A percentile compares a stretch with the other conserved stretches of the same genome.
Evolutionary conservation across 2,329 filamentous ascomycete genomes (phyloP).

Genomic region (Claviceps citrina): DNA sequence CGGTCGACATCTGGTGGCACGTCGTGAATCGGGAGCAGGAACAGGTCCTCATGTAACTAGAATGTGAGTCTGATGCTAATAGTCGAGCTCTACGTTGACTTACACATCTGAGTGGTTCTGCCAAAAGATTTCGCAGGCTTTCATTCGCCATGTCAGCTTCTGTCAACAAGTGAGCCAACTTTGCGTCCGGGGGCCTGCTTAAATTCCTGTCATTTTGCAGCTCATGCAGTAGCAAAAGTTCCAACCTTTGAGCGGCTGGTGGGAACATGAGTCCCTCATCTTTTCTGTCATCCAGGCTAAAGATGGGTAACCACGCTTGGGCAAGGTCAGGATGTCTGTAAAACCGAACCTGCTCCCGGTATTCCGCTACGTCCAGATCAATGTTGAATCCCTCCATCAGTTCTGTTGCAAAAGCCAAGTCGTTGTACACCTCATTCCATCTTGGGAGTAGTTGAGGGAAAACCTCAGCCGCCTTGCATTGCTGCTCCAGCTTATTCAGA

Average conservation of each 20-base stretch:
- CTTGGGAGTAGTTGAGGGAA: background rate
- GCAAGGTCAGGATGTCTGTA: slow-evolving; percentile 4
- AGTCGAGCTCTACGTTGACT: background rate
- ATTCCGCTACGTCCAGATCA: slow-evolving; percentile 2
- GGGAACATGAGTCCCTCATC: slow-evolving; percentile 6
- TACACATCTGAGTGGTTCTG: background rate
- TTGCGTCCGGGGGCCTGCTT: background rate
- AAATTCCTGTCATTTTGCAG: slow-evolving; percentile 1
- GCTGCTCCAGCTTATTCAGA: background rate
- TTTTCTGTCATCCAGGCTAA: slow-evolving; percentile 2
- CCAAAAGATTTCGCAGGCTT: background rate
- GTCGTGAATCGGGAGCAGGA: background rate
- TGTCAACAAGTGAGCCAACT: slow-evolving; percentile 1
- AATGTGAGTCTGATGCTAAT: background rate
- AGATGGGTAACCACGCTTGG: slow-evolving; percentile 5
- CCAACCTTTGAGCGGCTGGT: background rate
- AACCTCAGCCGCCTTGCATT: background rate
- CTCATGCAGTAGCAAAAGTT: slow-evolving; percentile 3
- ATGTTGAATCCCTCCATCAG: slow-evolving; percentile 1
- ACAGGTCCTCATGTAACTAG: slow-evolving; percentile 3
- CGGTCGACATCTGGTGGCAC: background rate
- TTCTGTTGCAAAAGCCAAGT: slow-evolving; percentile 1
- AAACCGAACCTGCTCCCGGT: slow-evolving; percentile 1
- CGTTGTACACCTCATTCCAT: slow-evolving; percentile 1
- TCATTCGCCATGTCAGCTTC: background rate